Base-by-base conservation (phyloP, 495 filamentous ascomycete genomes). In the Xylaria nigripes region DNA sequence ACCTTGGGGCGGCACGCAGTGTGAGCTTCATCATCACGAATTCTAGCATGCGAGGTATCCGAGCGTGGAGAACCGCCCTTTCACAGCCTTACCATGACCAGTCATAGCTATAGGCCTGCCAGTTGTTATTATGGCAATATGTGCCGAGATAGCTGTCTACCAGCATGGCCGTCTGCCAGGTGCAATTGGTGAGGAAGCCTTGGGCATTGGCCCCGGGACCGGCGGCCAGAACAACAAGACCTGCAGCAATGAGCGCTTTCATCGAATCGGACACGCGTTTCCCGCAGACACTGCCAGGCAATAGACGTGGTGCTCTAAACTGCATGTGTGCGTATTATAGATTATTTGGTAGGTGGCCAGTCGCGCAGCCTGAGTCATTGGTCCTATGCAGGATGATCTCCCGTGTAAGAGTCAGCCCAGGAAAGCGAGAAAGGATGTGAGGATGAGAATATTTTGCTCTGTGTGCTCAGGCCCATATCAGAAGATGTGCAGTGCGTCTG, bases 101-200 rank as follows among this genome's bases (percentile, higher is more conserved):
- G 48, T 68, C 63, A 38, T 68, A 68, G 41, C 56, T 61, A 22
- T 55, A 68, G 16, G 40, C 15, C 2, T 48, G 55, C 60, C 60
- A 63, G 57, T 65, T 51, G 32, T 63, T 51, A 50, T 68, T 64
- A 24, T 66, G 57, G 56, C 65, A 68, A 45, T 68, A 68, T 43
- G 65, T 58, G 22, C 65, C 65, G 6, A 68, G 59, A 43, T 58
- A 64, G 19, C 46, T 57, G 24, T 58, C 57, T 2, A 48, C 54
- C 29, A 66, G 40, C 27, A 66, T 30, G 15, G 56, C 61, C 6
- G 56, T 64, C 51, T 66, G 61, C 63, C 63, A 66, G 24, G 63
- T 61, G 32, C 63, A 66, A 45, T 66, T 66, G 29, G 45, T 18
- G 47, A 64, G 24, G 29, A 66, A 56, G 21, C 51, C 54, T 43